Evolutionary conservation across 1,284 basidiomycete species (phyloP).

Genomic region (Phylloporus sp.): DNA sequence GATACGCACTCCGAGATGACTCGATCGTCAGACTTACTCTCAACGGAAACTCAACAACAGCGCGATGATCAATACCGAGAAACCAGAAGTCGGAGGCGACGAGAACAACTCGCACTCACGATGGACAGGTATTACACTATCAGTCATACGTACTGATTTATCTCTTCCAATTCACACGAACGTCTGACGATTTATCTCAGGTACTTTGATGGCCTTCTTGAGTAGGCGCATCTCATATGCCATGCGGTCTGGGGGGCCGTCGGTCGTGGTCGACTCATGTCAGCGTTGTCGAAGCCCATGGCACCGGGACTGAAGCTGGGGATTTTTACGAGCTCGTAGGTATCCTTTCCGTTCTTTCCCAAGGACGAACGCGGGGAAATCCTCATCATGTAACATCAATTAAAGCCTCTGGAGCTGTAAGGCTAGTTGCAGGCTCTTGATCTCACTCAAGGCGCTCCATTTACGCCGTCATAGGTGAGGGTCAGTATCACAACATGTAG

Average conservation of each 20-base stretch:
- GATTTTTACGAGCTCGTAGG: constrained; percentile 71
- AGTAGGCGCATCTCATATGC: constrained; percentile 76
- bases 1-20: no score
- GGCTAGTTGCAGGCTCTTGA: constrained; percentile 74
- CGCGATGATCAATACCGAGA: no score
- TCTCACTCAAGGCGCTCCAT: constrained; percentile 66
- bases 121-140: no score
- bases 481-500: no score
- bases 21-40: no score
- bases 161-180: constrained; percentile 15
- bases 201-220: constrained; percentile 71
- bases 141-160: constrained; percentile 73
- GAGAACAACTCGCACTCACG: no score
- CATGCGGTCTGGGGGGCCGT: constrained; percentile 72
- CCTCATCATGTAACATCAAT: constrained; percentile 71
- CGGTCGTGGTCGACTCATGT: constrained; percentile 69
- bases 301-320: constrained; percentile 75
- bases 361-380: constrained; percentile 50
- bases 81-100: no score
- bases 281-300: constrained; percentile 75
- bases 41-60: no score
- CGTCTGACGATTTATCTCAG: constrained; percentile 44
- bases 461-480: no score
- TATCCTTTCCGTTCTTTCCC: constrained; percentile 62
- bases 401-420: constrained; percentile 76